Conservation (phyloP, 306 rosid species). For the Ceratonia siliqua region DNA sequence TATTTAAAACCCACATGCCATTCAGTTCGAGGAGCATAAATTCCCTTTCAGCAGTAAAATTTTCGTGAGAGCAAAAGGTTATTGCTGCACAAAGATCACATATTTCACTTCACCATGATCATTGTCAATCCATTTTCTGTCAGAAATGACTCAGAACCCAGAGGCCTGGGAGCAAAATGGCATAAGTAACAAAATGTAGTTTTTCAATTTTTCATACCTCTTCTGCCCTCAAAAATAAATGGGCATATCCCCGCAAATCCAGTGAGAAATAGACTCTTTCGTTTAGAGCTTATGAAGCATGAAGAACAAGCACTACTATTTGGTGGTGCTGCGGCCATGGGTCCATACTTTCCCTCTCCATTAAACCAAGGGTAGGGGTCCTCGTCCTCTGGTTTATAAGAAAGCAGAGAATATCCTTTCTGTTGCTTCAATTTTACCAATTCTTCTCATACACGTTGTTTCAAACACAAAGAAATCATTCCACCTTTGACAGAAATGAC, state of each 20-base stretch:
- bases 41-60: conserved; percentile 4
- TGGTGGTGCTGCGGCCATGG: conserved; percentile 26
- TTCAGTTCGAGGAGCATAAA: neutral
- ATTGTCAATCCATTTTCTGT: conserved; percentile 26
- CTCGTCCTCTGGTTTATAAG: conserved; percentile 19
- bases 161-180: conserved; percentile 31
- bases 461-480: conserved; percentile 3
- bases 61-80: neutral
- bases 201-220: conserved; percentile 4
- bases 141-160: conserved; percentile 7
- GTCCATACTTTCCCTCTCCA: conserved; percentile 35
- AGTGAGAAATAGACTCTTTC: conserved; percentile 39
- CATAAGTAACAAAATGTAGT: conserved; percentile 26
- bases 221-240: conserved; percentile 20
- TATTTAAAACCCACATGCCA: neutral
- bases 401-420: conserved; percentile 13
- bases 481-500: neutral
- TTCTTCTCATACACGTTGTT: neutral
- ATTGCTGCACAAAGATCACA: neutral
- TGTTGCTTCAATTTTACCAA: conserved; percentile 33
- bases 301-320: conserved; percentile 29
- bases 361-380: conserved; percentile 23
- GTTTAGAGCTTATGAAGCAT: conserved; percentile 1
- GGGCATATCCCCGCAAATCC: conserved; percentile 64
- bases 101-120: conserved; percentile 6